Percentiles rank a stretch among this genome's conserved stretches.
phyloP scores from a whole-genome alignment of 352 stramenopile genomes.

The Pythium aquatile region DNA sequence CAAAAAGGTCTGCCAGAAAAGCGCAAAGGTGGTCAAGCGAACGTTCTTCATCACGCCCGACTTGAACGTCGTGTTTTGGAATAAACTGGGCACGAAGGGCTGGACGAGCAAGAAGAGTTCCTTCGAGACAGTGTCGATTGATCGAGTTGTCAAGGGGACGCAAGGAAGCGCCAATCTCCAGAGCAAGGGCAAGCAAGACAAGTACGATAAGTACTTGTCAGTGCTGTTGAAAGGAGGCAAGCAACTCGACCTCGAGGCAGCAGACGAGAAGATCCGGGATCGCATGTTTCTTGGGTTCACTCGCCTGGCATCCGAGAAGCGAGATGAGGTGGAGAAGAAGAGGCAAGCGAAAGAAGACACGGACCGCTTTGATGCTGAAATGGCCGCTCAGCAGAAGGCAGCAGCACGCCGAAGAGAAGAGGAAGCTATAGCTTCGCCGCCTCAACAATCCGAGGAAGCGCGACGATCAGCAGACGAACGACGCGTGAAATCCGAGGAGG shows the following conservation, averaged over 20 bases:
- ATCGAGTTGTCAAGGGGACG: constrained; percentile 47
- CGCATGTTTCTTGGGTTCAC: constrained; percentile 55
- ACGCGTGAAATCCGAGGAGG: constrained; percentile 16
- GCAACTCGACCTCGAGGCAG: constrained; percentile 51
- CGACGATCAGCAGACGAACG: background rate
- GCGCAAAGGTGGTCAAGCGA: constrained; percentile 53
- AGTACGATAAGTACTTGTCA: constrained; percentile 43
- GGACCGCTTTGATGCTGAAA: background rate
- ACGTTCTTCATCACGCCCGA: constrained; percentile 56
- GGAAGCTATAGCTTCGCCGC: background rate
- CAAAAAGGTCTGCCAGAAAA: constrained; percentile 69
- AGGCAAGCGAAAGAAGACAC: constrained; percentile 5
- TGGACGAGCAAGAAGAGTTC: constrained; percentile 52
- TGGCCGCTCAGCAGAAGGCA: background rate
- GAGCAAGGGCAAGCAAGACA: constrained; percentile 28
- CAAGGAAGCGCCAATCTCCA: constrained; percentile 35
- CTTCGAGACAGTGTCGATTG: constrained; percentile 39
- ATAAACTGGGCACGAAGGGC: constrained; percentile 42
- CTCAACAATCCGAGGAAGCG: background rate
- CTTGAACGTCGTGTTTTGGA: constrained; percentile 54
- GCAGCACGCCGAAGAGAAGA: background rate
- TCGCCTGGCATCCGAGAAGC: constrained; percentile 43
- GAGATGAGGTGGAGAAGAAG: constrained; percentile 32
- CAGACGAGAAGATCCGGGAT: constrained; percentile 42
- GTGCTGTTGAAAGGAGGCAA: constrained; percentile 48